Evolutionary conservation across 2,329 filamentous ascomycete genomes (phyloP), one percentile per base, ranked within the genome.

Genomic region (Colletotrichum sp.): DNA sequence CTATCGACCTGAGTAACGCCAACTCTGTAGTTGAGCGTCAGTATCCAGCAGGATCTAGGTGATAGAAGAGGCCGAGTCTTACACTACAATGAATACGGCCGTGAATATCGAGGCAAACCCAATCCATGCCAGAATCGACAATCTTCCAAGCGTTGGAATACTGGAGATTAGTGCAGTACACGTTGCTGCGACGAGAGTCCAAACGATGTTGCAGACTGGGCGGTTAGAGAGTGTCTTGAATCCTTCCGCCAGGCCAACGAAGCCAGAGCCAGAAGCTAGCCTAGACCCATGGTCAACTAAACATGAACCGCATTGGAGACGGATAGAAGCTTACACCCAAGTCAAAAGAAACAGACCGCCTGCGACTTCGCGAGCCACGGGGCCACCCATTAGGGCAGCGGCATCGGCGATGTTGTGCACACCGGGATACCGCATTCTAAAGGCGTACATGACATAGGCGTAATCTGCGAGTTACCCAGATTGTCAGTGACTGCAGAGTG

Each of bases 41-140:
- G 13, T 16, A 59, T 26, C 15, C 4, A 28, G 15, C 21, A 28
- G 21, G 15, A 18, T 28, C 7, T 26, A 59, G 6, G 55, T 28
- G 5, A 6, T 16, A 6, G 13, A 59, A 9, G 16, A 59, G 13
- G 8, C 9, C 0, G 59, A 24, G n/a, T 78, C 80, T 71, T 74
- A 81, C 80, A 82, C 81, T 18, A 82, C 80, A 57, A 81, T 78
- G 62, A 82, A 81, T 8, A 82, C 79, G 10, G 73, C 39, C 16
- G 87, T 83, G 78, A 90, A 92, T 57, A 93, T 88, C 49, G 88
- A 90, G 7, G 87, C 73, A 78, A 93, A 92, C 1, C 91, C 92
- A 12, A 87, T 87, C 88, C 90, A 93, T 2, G 90, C 91, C 57
- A 93, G 83, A 63, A 78, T 78, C 34, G 76, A 67, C 15, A 78